A percentile compares a stretch with the other conserved stretches of the same genome.
These are phyloP conservation scores for Eurotiales sp. DNA, from an alignment of 2,329 filamentous ascomycete genomes.

Conservation along the genomic window DNA sequence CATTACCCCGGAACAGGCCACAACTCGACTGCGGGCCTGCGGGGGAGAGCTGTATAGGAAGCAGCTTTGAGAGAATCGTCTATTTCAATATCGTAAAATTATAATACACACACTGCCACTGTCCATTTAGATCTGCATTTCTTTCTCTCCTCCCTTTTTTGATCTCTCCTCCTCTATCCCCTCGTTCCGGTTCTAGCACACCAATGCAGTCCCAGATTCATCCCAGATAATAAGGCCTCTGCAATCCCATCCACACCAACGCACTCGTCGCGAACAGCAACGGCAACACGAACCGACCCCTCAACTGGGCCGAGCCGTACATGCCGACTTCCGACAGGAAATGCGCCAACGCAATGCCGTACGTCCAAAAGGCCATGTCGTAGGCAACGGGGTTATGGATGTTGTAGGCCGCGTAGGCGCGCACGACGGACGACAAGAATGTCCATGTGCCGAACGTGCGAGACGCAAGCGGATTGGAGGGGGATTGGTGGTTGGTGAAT, in stretches of 20 bases:
- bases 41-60: conserved; percentile 82
- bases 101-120: not conserved
- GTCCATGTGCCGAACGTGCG: conserved; percentile 89
- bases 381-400: conserved; percentile 70
- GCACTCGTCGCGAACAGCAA: conserved; percentile 54
- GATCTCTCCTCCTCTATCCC: not conserved
- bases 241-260: conserved; percentile 60
- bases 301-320: conserved; percentile 70
- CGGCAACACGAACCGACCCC: conserved; percentile 57
- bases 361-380: conserved; percentile 77
- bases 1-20: conserved; percentile 95
- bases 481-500: conserved; percentile 48
- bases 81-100: not conserved
- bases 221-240: conserved; percentile 42
- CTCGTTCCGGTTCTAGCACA: not conserved
- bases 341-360: conserved; percentile 71
- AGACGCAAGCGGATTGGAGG: conserved; percentile 69
- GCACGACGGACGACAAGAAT: conserved; percentile 69
- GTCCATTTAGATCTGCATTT: not conserved
- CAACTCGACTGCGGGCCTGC: conserved; percentile 69
- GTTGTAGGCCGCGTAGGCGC: conserved; percentile 81
- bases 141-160: not conserved
- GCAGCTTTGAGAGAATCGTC: conserved; percentile 39
- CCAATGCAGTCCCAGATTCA: not conserved
- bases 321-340: conserved; percentile 77